Conservation (phyloP, 2,329 filamentous ascomycete genomes). For the Tolypocladium inflatum region DNA sequence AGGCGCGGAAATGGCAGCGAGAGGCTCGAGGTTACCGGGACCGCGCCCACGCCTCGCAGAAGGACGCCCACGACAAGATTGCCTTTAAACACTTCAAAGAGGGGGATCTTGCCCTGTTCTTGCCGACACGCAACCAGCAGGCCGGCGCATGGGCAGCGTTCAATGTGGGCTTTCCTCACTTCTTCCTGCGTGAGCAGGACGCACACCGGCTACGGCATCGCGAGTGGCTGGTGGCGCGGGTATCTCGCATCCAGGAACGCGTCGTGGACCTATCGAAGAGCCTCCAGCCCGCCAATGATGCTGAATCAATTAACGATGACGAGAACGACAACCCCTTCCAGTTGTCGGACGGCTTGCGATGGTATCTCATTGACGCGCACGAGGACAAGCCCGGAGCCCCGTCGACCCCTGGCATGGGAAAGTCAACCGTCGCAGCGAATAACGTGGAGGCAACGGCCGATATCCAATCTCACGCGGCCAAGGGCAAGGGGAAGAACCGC, state of each 20-base stretch:
- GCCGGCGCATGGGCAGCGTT: conserved; percentile 97
- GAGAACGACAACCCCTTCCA: conserved; percentile 97
- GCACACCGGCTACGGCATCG: conserved; percentile 72
- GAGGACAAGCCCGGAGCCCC: conserved; percentile 91
- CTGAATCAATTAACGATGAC: conserved; percentile 45
- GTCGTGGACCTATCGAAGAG: conserved; percentile 87
- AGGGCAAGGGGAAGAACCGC: conserved; percentile 33
- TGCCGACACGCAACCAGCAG: conserved; percentile 89
- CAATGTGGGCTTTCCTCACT: conserved; percentile 94
- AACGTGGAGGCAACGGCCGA: conserved; percentile 80
- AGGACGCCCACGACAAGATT: conserved; percentile 90
- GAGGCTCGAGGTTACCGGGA: conserved; percentile 83
- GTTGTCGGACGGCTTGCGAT: conserved; percentile 84
- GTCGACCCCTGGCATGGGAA: conserved; percentile 83
- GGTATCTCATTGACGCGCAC: conserved; percentile 89
- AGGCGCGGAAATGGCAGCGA: conserved; percentile 86
- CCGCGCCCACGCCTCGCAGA: conserved; percentile 69
- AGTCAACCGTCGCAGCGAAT: conserved; percentile 82
- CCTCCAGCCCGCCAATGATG: conserved; percentile 41
- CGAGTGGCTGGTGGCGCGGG: conserved; percentile 95
- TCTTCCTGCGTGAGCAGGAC: conserved; percentile 91
- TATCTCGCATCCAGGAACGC: conserved; percentile 82
- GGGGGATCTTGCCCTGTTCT: conserved; percentile 85
- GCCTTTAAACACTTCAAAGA: conserved; percentile 94
- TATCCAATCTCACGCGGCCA: conserved; percentile 41